A percentile compares a stretch with the other conserved stretches of the same genome.
phyloP scores from a whole-genome alignment of 2,329 filamentous ascomycete species.

The Talaromyces marneffei region DNA sequence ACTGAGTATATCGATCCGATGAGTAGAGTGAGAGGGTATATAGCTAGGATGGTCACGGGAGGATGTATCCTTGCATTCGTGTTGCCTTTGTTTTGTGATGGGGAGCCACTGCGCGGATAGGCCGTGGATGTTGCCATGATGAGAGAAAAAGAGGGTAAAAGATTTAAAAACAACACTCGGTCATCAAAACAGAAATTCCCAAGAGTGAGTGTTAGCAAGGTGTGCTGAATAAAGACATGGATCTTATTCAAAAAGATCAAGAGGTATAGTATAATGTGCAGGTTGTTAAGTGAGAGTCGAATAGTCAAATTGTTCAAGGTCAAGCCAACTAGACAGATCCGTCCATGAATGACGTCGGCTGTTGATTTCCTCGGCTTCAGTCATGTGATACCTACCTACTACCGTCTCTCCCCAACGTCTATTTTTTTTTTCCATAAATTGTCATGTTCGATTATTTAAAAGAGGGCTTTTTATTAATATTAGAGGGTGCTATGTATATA shows the following conservation, averaged over 20 bases:
- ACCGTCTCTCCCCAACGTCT: too few species aligned
- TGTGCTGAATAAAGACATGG: background rate
- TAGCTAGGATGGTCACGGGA: conserved; percentile 58
- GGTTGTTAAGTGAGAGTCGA: background rate
- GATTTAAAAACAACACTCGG: background rate
- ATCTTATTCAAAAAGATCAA: background rate
- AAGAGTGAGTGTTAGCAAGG: background rate
- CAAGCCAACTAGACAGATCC: conserved; percentile 1
- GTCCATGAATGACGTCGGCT: conserved; percentile 9
- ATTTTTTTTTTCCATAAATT: background rate
- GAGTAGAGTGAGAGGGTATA: conserved; percentile 73
- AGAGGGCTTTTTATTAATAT: background rate
- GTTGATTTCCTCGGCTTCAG: background rate
- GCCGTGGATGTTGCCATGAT: conserved; percentile 7
- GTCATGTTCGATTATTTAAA: background rate
- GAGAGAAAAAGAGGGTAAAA: conserved; percentile 4
- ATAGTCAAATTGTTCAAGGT: background rate
- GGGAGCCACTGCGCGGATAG: conserved; percentile 6
- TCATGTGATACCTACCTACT: conserved; percentile 5
- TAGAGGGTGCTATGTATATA: background rate
- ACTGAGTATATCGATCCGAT: conserved; percentile 76
- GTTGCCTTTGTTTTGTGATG: conserved; percentile 1
- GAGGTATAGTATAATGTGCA: background rate
- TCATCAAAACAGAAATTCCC: background rate
- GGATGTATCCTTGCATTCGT: conserved; percentile 29